Conservation (phyloP, 345 rosid species). For the Xanthoceras sorbifolium region DNA sequence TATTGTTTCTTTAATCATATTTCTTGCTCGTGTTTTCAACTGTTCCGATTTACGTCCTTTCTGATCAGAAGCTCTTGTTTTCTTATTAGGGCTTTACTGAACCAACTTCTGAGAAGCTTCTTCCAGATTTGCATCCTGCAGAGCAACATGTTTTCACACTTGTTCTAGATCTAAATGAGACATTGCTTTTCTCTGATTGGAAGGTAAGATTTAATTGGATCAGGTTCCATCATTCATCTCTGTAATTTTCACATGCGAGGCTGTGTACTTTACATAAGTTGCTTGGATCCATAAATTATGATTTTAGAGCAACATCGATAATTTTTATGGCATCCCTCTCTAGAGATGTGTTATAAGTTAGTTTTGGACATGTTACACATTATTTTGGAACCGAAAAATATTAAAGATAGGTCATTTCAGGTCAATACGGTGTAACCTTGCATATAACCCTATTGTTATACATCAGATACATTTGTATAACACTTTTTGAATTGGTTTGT, state of each 20-base stretch:
- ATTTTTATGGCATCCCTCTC: neutral
- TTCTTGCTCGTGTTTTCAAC: neutral
- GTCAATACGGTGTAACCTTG: neutral
- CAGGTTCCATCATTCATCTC: neutral
- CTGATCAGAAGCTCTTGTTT: neutral
- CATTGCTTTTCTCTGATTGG: slow-evolving; percentile 91
- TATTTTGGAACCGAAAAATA: neutral
- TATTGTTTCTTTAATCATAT: slow-evolving; percentile 1
- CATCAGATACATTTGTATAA: neutral
- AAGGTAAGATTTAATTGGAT: slow-evolving; percentile 47
- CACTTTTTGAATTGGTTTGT: neutral
- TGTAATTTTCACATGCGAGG: neutral
- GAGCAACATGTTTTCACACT: slow-evolving; percentile 90
- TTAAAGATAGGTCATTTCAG: neutral
- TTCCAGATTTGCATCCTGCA: slow-evolving; percentile 89
- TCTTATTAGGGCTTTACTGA: slow-evolving; percentile 75
- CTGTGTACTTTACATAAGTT: neutral
- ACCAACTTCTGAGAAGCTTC: slow-evolving; percentile 96
- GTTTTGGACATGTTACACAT: neutral
- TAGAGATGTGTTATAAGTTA: neutral
- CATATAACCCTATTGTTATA: neutral
- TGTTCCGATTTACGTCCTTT: slow-evolving; percentile 3
- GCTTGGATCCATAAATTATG: neutral
- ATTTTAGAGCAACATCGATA: neutral
- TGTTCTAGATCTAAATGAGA: slow-evolving; percentile 93